Base-by-base conservation (phyloP, 768 basidiomycete genomes). In the Sporobolomyces phaffii region DNA sequence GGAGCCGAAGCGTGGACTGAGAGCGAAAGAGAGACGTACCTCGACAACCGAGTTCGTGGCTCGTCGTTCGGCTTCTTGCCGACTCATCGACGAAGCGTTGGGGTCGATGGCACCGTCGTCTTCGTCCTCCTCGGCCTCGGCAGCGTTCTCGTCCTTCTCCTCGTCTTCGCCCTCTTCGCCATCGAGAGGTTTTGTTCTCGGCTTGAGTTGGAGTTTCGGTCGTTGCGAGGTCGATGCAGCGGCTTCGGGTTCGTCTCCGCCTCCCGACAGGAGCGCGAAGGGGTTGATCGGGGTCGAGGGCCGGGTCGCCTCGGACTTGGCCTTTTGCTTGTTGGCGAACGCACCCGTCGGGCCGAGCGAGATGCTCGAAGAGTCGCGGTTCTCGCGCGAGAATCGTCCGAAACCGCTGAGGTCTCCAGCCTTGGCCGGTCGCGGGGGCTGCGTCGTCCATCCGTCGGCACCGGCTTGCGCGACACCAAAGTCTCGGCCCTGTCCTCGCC, bases 321-420 rank as follows among this genome's bases (percentile, higher is more conserved):
- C 73, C 77, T 88, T 86, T 73, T 68, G 77, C 77, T 88, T 87
- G 74, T 82, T 84, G 47, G 84, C 81, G 77, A 93, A 96, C 28
- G 93, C 87, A 68, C 87, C 88, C 65, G 85, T 84, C 3, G 92
- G 90, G 10, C 90, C 91, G 76, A 96, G 89, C 1, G 85, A 85
- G 78, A 87, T 84, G 26, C 75, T 76, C 36, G 84, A 83, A 79
- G 70, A 29, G 7, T 83, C 84, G 26, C 56, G 54, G 38, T 56
- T 41, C 40, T 56, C 54, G 75, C 79, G 86, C n/a, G n/a, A n/a
- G 76, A 94, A 88, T 81, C 92, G 90, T 72, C 91, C 90, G 71
- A 94, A 93, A 66, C 87, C 83, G 47, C 88, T 86, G 59, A 93
- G 81, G 77, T 93, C 90, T 26, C 90, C 90, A 53, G 86, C 90